A percentile compares a stretch with the other conserved stretches of the same genome.
Evolutionary conservation across 768 basidiomycete species (phyloP).

Genomic region (Tulasnella sp.): DNA sequence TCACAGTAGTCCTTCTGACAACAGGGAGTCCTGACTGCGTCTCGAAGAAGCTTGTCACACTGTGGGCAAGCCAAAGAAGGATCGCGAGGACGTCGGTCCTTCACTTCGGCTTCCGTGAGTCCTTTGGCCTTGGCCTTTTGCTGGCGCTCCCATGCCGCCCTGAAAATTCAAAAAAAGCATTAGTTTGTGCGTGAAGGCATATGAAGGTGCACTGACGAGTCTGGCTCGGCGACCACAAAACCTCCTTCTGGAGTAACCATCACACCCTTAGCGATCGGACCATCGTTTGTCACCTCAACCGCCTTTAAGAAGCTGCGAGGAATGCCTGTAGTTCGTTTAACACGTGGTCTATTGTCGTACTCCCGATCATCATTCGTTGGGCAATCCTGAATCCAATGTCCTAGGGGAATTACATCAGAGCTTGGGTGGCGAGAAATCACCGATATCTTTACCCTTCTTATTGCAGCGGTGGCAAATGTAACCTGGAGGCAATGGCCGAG

Average conservation of each 20-base stretch:
- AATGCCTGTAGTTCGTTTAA: constrained; percentile 97
- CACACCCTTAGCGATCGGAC: constrained; percentile 58
- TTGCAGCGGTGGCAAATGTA: constrained; percentile 99
- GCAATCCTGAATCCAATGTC: constrained; percentile 99
- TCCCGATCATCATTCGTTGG: constrained; percentile 96
- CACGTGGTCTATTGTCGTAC: constrained; percentile 88
- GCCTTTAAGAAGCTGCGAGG: constrained; percentile 96
- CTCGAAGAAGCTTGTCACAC: constrained; percentile 88
- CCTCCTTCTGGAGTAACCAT: constrained; percentile 99
- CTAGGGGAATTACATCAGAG: constrained; percentile 41
- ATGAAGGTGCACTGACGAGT: constrained; percentile 62
- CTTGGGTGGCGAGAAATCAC: neutral
- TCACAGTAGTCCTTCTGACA: constrained; percentile 90
- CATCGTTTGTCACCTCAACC: constrained; percentile 78
- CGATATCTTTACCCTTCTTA: constrained; percentile 65
- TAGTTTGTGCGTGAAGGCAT: neutral
- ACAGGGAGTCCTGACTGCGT: constrained; percentile 94
- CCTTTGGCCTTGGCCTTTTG: constrained; percentile 65
- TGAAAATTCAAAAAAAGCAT: constrained; percentile 38
- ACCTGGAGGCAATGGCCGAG: constrained; percentile 82
- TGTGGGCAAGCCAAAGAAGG: constrained; percentile 75
- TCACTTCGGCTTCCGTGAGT: constrained; percentile 82
- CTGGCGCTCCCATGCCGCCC: constrained; percentile 94
- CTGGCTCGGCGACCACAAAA: constrained; percentile 95
- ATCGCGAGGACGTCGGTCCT: constrained; percentile 74